Evolutionary conservation across 1,284 basidiomycete genomes (phyloP).

Genomic region (Naganishia cerealis): DNA sequence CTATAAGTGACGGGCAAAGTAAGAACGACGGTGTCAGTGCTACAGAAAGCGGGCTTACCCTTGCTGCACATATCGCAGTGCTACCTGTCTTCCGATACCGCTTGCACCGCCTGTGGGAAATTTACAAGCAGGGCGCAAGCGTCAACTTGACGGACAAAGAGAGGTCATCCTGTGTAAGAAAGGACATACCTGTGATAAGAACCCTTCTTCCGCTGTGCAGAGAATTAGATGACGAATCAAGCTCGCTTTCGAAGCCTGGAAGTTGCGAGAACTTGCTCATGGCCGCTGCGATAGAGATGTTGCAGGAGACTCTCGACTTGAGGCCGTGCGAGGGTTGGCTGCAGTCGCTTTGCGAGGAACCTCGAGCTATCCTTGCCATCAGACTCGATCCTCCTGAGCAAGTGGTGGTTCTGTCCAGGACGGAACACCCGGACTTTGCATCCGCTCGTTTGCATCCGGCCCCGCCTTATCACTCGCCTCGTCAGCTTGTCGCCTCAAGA

Average conservation of each 20-base stretch:
- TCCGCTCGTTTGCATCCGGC: slow-evolving; percentile 7
- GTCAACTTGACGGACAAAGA: not conserved
- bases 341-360: no score
- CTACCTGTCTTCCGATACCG: slow-evolving; percentile 36
- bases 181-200: slow-evolving; percentile 37
- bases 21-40: not conserved
- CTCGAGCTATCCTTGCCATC: not conserved
- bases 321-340: no score
- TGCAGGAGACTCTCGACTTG: no score
- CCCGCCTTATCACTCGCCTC: slow-evolving; percentile 9
- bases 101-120: slow-evolving; percentile 35
- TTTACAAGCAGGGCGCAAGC: not conserved
- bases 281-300: not conserved
- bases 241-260: not conserved
- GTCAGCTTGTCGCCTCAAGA: not conserved
- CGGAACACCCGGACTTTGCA: no score
- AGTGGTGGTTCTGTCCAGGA: no score
- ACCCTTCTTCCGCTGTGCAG: slow-evolving; percentile 31
- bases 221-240: not conserved
- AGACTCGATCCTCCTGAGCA: not conserved
- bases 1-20: slow-evolving; percentile 3
- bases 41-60: slow-evolving; percentile 26
- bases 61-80: slow-evolving; percentile 28
- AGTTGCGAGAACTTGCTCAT: slow-evolving; percentile 16
- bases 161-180: not conserved